Percentiles rank a stretch among this genome's conserved stretches.
These are phyloP conservation scores for Coriaria nepalensis DNA, from an alignment of 306 rosid species.

Conservation along the genomic window DNA sequence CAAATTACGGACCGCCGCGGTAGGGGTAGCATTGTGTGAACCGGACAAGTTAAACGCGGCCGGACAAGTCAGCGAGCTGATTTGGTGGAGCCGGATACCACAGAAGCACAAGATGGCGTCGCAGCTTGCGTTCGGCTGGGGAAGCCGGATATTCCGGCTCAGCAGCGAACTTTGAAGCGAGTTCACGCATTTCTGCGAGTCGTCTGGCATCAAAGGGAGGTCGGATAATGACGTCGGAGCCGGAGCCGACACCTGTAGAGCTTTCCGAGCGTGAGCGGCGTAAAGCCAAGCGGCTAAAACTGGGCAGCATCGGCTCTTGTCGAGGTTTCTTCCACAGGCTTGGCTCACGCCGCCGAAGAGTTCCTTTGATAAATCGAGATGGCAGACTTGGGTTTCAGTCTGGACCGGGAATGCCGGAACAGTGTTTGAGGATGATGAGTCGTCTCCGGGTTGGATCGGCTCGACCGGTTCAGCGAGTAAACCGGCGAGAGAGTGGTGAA, in stretches of 20 bases:
- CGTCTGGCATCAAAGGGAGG: slow-evolving; percentile 90
- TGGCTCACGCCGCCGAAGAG: slow-evolving; percentile 86
- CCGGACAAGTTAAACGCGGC: slow-evolving; percentile 72
- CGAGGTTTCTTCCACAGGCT: slow-evolving; percentile 80
- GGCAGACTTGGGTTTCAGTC: slow-evolving; percentile 43
- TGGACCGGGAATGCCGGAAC: slow-evolving; percentile 88
- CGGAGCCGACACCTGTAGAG: slow-evolving; percentile 41
- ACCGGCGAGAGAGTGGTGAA: slow-evolving; percentile 26
- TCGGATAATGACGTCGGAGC: slow-evolving; percentile 19
- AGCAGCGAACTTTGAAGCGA: slow-evolving; percentile 63
- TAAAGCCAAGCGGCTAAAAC: slow-evolving; percentile 93
- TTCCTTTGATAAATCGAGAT: slow-evolving; percentile 75
- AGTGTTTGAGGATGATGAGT: slow-evolving; percentile 35
- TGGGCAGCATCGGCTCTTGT: slow-evolving; percentile 93
- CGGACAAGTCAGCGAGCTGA: slow-evolving; percentile 61
- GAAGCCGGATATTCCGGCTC: slow-evolving; percentile 51
- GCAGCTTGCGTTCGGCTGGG: slow-evolving; percentile 81
- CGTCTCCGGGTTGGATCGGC: slow-evolving; percentile 36
- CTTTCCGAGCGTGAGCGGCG: slow-evolving; percentile 86
- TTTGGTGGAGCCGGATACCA: slow-evolving; percentile 84
- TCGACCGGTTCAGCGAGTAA: slow-evolving; percentile 45
- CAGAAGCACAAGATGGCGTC: slow-evolving; percentile 90
- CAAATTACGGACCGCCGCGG: slow-evolving; percentile 51
- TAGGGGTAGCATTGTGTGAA: slow-evolving; percentile 51
- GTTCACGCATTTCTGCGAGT: slow-evolving; percentile 88